phyloP scores from a whole-genome alignment of 495 filamentous ascomycete species.

The Aspergillus funiculosus region DNA sequence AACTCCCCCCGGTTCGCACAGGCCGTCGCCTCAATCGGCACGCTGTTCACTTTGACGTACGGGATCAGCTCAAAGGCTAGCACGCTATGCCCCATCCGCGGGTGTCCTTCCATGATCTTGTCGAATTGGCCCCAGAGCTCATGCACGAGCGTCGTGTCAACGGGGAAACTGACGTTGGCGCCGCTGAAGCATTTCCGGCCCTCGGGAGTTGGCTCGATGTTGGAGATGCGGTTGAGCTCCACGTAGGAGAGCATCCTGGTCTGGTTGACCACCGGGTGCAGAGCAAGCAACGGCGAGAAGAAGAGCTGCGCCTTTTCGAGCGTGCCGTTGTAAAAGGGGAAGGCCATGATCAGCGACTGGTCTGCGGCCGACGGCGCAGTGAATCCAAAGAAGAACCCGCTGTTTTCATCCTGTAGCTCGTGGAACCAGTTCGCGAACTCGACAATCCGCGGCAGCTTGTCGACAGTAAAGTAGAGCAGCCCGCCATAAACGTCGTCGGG shows the following conservation, averaged over 20 bases:
- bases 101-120: background rate
- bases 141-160: background rate
- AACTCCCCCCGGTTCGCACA: constrained; percentile 7
- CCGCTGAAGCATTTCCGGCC: constrained; percentile 6
- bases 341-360: constrained; percentile 23
- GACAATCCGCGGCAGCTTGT: constrained; percentile 32
- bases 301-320: constrained; percentile 27
- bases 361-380: constrained; percentile 21
- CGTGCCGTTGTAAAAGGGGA: constrained; percentile 42
- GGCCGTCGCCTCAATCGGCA: constrained; percentile 9
- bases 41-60: constrained; percentile 6
- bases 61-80: constrained; percentile 14
- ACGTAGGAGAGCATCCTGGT: constrained; percentile 26
- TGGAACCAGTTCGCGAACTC: constrained; percentile 35
- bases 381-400: constrained; percentile 26
- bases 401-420: constrained; percentile 19
- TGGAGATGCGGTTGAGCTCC: constrained; percentile 5
- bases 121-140: constrained; percentile 2
- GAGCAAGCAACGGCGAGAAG: constrained; percentile 27
- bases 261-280: constrained; percentile 21
- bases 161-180: background rate
- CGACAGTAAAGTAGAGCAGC: constrained; percentile 29
- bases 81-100: constrained; percentile 4
- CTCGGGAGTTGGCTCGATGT: constrained; percentile 5
- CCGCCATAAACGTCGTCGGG: constrained; percentile 37